Evolutionary conservation across 2,329 filamentous ascomycete genomes (phyloP).

Genomic region (Xylariomycetidae sp.): DNA sequence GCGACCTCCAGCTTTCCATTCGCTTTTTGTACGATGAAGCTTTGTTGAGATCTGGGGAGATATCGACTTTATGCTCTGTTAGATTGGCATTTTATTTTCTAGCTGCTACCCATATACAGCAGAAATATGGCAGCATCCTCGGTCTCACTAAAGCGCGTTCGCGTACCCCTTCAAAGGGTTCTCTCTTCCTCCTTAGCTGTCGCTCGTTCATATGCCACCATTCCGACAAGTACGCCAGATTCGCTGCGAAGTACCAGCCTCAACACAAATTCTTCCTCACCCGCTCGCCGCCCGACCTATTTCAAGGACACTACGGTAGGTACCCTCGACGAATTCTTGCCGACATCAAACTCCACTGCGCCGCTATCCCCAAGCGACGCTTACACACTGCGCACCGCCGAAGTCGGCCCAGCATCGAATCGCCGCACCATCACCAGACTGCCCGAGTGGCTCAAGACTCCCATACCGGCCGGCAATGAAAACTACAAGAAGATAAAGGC

Average conservation of each 20-base stretch:
- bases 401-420: conserved; percentile 59
- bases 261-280: conserved; percentile 10
- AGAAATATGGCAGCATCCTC: conserved; percentile 19
- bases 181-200: conserved; percentile 15
- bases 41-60: no score
- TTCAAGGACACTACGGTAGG: conserved; percentile 57
- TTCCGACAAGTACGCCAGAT: conserved; percentile 20
- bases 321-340: conserved; percentile 55
- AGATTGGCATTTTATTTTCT: no score
- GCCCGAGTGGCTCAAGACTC: conserved; percentile 93
- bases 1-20: no score
- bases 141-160: conserved; percentile 21
- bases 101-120: no score
- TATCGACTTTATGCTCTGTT: no score
- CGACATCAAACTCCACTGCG: conserved; percentile 32
- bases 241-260: conserved; percentile 22
- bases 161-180: conserved; percentile 23
- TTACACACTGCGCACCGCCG: conserved; percentile 56
- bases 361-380: conserved; percentile 49
- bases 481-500: conserved; percentile 96
- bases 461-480: conserved; percentile 72
- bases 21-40: no score
- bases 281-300: conserved; percentile 42
- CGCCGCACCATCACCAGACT: conserved; percentile 67
- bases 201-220: conserved; percentile 24